Conservation (phyloP, 179 eudicot genomes). For the Nepenthes alata region DNA sequence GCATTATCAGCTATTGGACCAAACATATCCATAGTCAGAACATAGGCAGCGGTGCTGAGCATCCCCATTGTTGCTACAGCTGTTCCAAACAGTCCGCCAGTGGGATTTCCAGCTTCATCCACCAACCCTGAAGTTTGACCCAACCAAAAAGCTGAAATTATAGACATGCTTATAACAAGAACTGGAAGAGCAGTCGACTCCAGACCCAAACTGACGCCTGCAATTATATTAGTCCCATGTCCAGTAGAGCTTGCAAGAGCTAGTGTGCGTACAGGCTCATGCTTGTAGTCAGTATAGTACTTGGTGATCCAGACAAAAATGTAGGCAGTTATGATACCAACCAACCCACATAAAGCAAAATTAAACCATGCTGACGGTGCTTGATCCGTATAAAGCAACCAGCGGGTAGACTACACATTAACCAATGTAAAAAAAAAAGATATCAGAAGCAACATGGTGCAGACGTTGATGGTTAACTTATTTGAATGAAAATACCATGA, state of each 20-base stretch:
- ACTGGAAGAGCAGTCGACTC: constrained; percentile 99
- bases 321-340: constrained; percentile 89
- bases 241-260: constrained; percentile 93
- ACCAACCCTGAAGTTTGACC: constrained; percentile 89
- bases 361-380: constrained; percentile 99
- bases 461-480: neutral
- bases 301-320: constrained; percentile 80
- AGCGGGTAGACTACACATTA: constrained; percentile 76
- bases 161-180: constrained; percentile 78
- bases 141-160: constrained; percentile 87
- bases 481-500: neutral
- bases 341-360: constrained; percentile 86
- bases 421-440: constrained; percentile 8
- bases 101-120: constrained; percentile 86
- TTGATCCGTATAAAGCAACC: constrained; percentile 96
- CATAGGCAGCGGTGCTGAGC: constrained; percentile 99
- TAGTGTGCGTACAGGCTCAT: constrained; percentile 88
- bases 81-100: constrained; percentile 96
- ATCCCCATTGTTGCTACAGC: constrained; percentile 99
- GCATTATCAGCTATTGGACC: constrained; percentile 99
- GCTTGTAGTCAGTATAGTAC: constrained; percentile 93
- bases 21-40: constrained; percentile 98
- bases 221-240: constrained; percentile 97
- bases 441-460: neutral
- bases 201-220: constrained; percentile 93